Evolutionary conservation across 495 filamentous ascomycete genomes (phyloP), one percentile per base, ranked within the genome.

Genomic region (Rhizodiscina lignyota): DNA sequence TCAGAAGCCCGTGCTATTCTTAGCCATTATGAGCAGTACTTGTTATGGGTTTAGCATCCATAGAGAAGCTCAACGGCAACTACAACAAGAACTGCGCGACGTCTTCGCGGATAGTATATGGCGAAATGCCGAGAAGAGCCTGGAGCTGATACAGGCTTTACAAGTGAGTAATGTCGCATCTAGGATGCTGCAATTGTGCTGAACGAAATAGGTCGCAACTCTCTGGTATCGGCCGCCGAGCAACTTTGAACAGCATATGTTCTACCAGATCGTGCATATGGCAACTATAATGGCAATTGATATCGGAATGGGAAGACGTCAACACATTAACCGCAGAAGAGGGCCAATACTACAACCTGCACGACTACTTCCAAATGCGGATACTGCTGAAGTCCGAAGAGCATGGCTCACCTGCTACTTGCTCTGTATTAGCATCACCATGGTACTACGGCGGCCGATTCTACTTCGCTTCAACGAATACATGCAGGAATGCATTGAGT

Each of bases 221-320:
- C 64, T 78, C 18, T 93, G 82, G 80, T 94, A 94, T 45, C 75
- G 70, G 43, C 79, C 83, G 13, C 83, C 85, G 1, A 77, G 86
- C 35, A 65, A 77, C 36, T 79, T 74, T 32, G 83, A 92, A 38
- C 81, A 94, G 55, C 66, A 89, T 43, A 91, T 89, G 48, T 93
- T 87, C 50, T 91, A 91, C 53, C 81, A 87, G 55, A 62, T 91
- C 35, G 73, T 82, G 18, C 81, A 94, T 47, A 68, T 86, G 34
- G 82, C 84, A 4, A 79, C 82, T 21, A 62, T 79, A 24, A 78
- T 94, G 72, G 81, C 74, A 10, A 74, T 94, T 45, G 89, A 97
- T 49, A 66, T 94, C 27, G 86, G 85, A 0, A 66, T 96, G 21
- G 76, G 82, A 5, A 67, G 65, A 34, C 51, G 54, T 12, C 35